Conservation (phyloP, 2,329 filamentous ascomycete genomes). For the Fusarium ramigenum region DNA sequence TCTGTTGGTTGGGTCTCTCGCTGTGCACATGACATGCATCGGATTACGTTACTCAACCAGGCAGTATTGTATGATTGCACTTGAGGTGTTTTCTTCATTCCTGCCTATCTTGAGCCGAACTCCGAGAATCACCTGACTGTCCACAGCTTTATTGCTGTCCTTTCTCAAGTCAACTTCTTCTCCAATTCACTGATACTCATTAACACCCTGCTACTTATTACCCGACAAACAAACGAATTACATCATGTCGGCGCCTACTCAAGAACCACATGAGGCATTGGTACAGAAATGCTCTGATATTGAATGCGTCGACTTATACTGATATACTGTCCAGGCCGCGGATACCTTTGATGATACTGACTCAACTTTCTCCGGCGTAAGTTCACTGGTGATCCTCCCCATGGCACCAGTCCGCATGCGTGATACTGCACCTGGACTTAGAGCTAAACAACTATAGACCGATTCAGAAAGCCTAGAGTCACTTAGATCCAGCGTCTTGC, state of each 20-base stretch:
- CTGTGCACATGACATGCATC: conserved; percentile 8
- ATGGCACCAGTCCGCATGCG: accelerated
- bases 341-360: not conserved
- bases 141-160: not conserved
- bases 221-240: accelerated
- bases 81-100: not conserved
- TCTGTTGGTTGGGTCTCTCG: not conserved
- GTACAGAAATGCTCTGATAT: accelerated
- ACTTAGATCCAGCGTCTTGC: not conserved
- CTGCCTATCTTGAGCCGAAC: not conserved
- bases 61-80: not conserved
- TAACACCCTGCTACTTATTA: accelerated
- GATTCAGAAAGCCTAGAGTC: conserved; percentile 5
- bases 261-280: not conserved
- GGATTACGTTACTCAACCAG: not conserved
- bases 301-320: not conserved
- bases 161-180: accelerated
- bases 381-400: not conserved
- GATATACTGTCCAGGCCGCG: not conserved
- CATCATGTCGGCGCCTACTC: not conserved
- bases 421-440: accelerated
- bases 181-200: not conserved
- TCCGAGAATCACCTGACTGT: not conserved
- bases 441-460: not conserved
- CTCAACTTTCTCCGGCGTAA: conserved; percentile 4